Percentiles rank a stretch among this genome's conserved stretches.
Conservation (phyloP, 768 basidiomycete genomes). For the Ramaria rubella region DNA sequence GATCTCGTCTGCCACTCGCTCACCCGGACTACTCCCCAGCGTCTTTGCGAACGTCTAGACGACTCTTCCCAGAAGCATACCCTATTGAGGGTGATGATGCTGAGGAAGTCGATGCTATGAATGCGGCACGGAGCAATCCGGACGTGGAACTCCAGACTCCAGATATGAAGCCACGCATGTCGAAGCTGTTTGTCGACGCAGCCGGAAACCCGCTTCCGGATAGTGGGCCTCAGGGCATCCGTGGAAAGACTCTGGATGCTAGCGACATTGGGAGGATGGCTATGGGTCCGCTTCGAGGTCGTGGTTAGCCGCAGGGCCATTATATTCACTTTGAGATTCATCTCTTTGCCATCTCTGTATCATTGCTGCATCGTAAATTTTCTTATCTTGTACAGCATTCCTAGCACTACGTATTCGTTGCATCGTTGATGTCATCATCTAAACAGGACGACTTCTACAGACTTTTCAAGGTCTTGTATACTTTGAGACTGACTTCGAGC, state of each 20-base stretch:
- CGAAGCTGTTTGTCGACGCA: neutral
- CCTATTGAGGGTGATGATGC: neutral
- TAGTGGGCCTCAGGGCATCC: conserved; percentile 10
- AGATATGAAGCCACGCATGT: conserved; percentile 6
- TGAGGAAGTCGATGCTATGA: neutral
- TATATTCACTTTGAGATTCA: neutral
- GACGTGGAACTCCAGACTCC: conserved; percentile 2
- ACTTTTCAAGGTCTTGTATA: too few species aligned
- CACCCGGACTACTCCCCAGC: conserved; percentile 63
- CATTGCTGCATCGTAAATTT: too few species aligned
- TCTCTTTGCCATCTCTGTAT: too few species aligned
- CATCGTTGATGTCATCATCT: too few species aligned
- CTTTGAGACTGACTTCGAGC: too few species aligned
- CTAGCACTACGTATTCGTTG: too few species aligned
- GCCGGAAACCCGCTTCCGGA: conserved; percentile 9
- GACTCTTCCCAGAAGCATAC: conserved; percentile 5
- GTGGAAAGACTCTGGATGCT: conserved; percentile 7
- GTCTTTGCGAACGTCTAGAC: conserved; percentile 34
- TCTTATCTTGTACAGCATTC: too few species aligned
- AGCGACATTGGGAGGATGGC: conserved; percentile 9
- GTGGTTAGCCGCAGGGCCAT: conserved; percentile 1
- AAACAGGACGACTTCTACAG: too few species aligned
- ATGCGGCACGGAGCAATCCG: neutral
- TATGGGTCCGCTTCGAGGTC: neutral
- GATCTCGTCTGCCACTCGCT: conserved; percentile 48